Conservation (phyloP, 192 early-diverging fungal species). For the Coemansia sp. region DNA sequence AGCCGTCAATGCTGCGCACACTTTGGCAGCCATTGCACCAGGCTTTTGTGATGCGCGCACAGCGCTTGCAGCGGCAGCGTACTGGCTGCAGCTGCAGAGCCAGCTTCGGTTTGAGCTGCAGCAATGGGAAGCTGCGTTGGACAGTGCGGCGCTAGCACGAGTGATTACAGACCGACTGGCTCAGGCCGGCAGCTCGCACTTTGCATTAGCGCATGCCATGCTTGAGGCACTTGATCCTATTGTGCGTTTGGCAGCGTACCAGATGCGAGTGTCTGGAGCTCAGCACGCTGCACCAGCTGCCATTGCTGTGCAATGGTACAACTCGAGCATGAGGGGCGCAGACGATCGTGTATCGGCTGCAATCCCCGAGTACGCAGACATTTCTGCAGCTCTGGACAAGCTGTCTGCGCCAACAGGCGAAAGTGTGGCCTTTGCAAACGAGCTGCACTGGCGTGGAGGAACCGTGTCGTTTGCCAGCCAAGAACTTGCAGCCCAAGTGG, state of each 20-base stretch:
- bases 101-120: conserved; percentile 43
- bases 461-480: conserved; percentile 19
- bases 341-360: conserved; percentile 10
- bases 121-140: conserved; percentile 43
- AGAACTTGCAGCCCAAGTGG: conserved; percentile 22
- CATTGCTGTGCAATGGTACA: conserved; percentile 18
- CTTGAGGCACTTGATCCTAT: conserved; percentile 38
- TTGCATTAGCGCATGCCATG: conserved; percentile 31
- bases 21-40: conserved; percentile 20
- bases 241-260: conserved; percentile 47
- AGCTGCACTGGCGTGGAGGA: conserved; percentile 41
- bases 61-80: conserved; percentile 24
- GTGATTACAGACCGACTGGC: conserved; percentile 27
- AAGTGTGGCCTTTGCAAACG: conserved; percentile 12
- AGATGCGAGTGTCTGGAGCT: conserved; percentile 30
- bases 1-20: conserved; percentile 26
- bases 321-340: background rate
- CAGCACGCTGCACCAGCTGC: conserved; percentile 28
- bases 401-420: conserved; percentile 1
- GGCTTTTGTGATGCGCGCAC: conserved; percentile 28
- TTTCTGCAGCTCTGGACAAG: conserved; percentile 13
- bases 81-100: conserved; percentile 42
- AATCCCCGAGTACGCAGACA: conserved; percentile 13
- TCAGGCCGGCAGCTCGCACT: conserved; percentile 24
- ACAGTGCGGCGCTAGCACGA: conserved; percentile 33